Evolutionary conservation across 1,284 basidiomycete genomes (phyloP).

Genomic region (Irpex lacteus): DNA sequence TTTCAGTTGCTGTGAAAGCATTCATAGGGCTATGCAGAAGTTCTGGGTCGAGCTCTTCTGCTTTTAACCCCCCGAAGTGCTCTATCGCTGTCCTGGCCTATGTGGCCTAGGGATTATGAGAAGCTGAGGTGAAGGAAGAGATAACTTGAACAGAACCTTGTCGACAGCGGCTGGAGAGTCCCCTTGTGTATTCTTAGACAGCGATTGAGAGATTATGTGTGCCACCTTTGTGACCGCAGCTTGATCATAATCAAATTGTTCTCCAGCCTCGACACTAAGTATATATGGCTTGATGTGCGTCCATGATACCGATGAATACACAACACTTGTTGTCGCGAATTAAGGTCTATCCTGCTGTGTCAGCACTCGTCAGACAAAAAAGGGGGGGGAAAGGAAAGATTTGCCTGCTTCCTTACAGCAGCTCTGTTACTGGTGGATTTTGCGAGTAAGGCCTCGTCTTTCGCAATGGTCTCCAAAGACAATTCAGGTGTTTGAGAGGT

Average conservation of each 20-base stretch:
- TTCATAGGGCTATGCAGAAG: constrained; percentile 11
- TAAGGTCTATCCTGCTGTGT: background rate
- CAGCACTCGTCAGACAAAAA: background rate
- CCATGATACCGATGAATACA: background rate
- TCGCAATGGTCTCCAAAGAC: background rate
- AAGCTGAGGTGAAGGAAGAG: background rate
- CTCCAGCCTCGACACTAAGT: background rate
- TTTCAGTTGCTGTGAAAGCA: constrained; percentile 10
- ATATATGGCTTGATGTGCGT: background rate
- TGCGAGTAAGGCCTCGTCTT: background rate
- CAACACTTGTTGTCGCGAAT: background rate
- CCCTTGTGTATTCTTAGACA: background rate
- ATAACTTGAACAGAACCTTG: background rate
- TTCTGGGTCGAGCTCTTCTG: constrained; percentile 5
- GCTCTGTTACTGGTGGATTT: background rate
- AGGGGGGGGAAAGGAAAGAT: background rate
- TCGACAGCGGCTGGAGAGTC: background rate
- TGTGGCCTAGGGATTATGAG: background rate
- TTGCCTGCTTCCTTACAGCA: background rate
- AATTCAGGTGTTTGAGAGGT: background rate
- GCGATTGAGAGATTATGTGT: constrained; percentile 11
- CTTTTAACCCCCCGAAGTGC: constrained; percentile 5
- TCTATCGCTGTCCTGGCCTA: background rate
- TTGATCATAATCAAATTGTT: background rate
- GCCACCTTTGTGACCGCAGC: constrained; percentile 8